phyloP scores from a whole-genome alignment of 169 alveolate species.

The Plasmodium blacklocki region DNA sequence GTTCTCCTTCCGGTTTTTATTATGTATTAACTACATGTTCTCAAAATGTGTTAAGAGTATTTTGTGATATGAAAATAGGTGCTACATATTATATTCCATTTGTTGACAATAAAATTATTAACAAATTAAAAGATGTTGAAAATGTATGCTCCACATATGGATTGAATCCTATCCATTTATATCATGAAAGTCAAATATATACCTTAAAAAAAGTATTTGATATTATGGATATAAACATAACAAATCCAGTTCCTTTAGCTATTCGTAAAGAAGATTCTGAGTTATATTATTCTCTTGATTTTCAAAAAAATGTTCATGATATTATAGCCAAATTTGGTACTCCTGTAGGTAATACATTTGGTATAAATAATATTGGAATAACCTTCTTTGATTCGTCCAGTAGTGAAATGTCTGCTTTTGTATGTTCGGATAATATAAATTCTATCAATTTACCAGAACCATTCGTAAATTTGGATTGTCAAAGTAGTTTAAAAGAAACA shows the following conservation, averaged over 20 bases:
- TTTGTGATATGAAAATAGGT: constrained; percentile 90
- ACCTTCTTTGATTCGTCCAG: constrained; percentile 81
- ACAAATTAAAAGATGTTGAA: constrained; percentile 64
- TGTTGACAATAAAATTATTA: constrained; percentile 41
- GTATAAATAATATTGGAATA: constrained; percentile 77
- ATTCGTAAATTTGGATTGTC: constrained; percentile 82
- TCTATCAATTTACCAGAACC: constrained; percentile 83
- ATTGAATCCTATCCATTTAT: constrained; percentile 76
- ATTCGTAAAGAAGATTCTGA: constrained; percentile 48
- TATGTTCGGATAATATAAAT: constrained; percentile 80
- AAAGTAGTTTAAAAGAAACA: constrained; percentile 81
- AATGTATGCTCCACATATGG: constrained; percentile 78
- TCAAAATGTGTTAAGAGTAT: constrained; percentile 86
- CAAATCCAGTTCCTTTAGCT: constrained; percentile 79
- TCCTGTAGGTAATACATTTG: constrained; percentile 78
- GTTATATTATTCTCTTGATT: constrained; percentile 77
- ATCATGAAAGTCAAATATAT: constrained; percentile 64
- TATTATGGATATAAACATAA: constrained; percentile 69
- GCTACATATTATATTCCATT: constrained; percentile 88
- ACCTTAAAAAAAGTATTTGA: constrained; percentile 48
- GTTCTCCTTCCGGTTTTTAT: constrained; percentile 91
- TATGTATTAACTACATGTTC: constrained; percentile 89
- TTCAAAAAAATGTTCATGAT: constrained; percentile 75
- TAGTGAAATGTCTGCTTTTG: constrained; percentile 83
- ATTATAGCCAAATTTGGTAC: constrained; percentile 50